Percentiles rank a stretch among this genome's conserved stretches.
Evolutionary conservation across 1,139 yeast genomes (phyloP).

Genomic region (Blastobotrys capitulatus): DNA sequence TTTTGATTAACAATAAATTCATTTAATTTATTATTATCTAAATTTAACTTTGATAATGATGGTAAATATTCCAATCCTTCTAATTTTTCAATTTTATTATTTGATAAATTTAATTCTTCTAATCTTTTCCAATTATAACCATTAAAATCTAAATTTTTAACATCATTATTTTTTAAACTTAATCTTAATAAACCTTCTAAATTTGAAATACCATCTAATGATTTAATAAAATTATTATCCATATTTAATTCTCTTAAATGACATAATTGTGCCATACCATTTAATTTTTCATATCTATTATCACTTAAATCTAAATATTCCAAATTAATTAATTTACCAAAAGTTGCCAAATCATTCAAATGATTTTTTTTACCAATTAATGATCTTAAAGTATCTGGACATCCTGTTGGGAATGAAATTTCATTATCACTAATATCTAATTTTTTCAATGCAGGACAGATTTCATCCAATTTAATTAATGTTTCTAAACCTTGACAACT

Average conservation of each 20-base stretch:
- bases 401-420: constrained; percentile 34
- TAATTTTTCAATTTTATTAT: constrained; percentile 24
- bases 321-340: constrained; percentile 29
- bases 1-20: constrained; percentile 9
- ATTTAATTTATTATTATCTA: constrained; percentile 25
- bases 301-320: constrained; percentile 29
- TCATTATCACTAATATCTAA: constrained; percentile 33
- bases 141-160: constrained; percentile 23
- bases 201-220: constrained; percentile 27
- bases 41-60: constrained; percentile 20
- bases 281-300: constrained; percentile 32
- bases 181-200: constrained; percentile 30
- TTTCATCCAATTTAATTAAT: constrained; percentile 31
- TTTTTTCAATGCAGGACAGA: constrained; percentile 33
- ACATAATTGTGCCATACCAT: constrained; percentile 29
- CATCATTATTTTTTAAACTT: constrained; percentile 25
- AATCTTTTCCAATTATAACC: constrained; percentile 23
- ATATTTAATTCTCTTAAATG: constrained; percentile 31
- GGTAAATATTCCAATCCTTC: constrained; percentile 24
- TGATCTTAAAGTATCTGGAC: constrained; percentile 28
- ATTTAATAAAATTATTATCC: constrained; percentile 25
- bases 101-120: constrained; percentile 25
- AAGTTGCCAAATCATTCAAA: constrained; percentile 30
- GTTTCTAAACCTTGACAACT: constrained; percentile 29
- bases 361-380: constrained; percentile 30